Base-by-base conservation (phyloP, 1,284 basidiomycete genomes). In the Rhizoctonia solani region DNA sequence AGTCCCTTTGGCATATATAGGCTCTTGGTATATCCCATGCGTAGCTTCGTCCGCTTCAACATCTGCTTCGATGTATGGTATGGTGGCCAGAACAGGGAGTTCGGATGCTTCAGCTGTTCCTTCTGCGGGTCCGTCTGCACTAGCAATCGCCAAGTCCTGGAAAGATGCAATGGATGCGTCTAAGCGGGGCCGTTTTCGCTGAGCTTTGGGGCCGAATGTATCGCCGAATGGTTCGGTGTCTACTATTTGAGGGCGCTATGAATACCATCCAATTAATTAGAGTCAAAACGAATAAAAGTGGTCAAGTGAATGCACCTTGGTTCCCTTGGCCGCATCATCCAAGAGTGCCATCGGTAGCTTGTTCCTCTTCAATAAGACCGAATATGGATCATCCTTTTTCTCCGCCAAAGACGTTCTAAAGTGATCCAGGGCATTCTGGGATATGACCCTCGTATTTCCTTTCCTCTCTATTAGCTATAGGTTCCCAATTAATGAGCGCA, bases 391-490 rank as follows among this genome's bases (percentile, higher is more conserved):
- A 77, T 92, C 85, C 74, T 92, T 92, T 76, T 88, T 93, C 13
- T 84, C 80, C 32, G 85, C 83, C 53, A 98, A 82, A 71, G 90
- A 93, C 13, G 91, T 93, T 58, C 95, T 82, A 80, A 98, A 97
- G 77, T 96, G 95, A 74, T 98, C 95, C 74, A 98, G 79, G 5
- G 95, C 94, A 42, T 86, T 90, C 75, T 98, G 95, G n/a, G 92
- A 94, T 76, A 99, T 98, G 59, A 98, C 96, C 75, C 97, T 84
- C 11, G 97, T 99, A 80, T 99, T 99, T 53, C 95, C 92, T 95
- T 47, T 55, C 63, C 52, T 41, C 66, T 16, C 49, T 50, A 50
- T 69, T 14, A 66, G 54, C 50, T n/a, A n/a, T 16, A 25, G 21
- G 19, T 1, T n/a, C 30, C 41, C 14, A 49, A 23, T 19, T n/a